Percentiles rank a stretch among this genome's conserved stretches.
Evolutionary conservation across 139 green algal species (phyloP).

Genomic region (Micromonas pusilla): DNA sequence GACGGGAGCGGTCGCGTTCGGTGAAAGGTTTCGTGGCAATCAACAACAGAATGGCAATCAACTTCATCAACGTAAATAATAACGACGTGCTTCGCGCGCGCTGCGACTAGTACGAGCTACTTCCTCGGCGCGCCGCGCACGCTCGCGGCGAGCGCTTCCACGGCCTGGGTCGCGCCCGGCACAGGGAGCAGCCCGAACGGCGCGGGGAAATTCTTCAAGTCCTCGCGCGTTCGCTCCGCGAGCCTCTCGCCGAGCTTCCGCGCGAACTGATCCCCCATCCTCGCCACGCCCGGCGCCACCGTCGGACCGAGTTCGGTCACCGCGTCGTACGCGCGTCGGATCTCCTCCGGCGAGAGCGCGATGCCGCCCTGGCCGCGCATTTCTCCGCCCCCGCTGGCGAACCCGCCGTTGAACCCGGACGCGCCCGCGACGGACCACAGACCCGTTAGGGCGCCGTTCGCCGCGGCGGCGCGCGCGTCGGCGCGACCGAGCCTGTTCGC

Average conservation of each 20-base stretch:
- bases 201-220: neutral
- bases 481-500: neutral
- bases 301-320: neutral
- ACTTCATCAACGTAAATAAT: too few species aligned
- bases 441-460: neutral
- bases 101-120: too few species aligned
- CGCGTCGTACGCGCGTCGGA: neutral
- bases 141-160: neutral
- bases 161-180: neutral
- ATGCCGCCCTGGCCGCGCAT: too few species aligned
- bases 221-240: neutral
- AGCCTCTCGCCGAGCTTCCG: conserved; percentile 5
- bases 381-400: too few species aligned
- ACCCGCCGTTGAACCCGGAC: neutral
- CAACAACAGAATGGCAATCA: too few species aligned
- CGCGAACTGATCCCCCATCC: conserved; percentile 6
- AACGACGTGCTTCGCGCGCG: too few species aligned
- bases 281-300: conserved; percentile 11
- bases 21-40: too few species aligned
- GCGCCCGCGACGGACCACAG: neutral
- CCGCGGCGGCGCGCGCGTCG: neutral
- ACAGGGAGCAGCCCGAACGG: neutral
- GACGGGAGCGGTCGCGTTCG: neutral
- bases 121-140: too few species aligned
- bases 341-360: neutral